phyloP scores from a whole-genome alignment of 78 protist species.

The Trichosphaerium sp. region DNA sequence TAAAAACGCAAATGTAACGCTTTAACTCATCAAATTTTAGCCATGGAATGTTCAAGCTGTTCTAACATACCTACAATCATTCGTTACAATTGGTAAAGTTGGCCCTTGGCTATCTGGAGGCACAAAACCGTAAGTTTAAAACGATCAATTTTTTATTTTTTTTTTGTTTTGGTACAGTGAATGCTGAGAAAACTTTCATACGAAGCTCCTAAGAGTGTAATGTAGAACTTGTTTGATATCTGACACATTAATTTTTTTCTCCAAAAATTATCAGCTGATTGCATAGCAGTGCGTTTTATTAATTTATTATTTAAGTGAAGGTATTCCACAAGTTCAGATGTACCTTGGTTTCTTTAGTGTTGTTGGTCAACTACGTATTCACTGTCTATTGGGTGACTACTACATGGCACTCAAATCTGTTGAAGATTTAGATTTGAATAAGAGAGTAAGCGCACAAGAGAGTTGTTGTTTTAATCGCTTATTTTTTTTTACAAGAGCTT shows the following conservation, averaged over 20 bases:
- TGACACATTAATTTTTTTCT: background rate
- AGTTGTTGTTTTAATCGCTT: background rate
- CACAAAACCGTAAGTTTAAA: background rate
- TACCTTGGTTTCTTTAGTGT: slow-evolving; percentile 60
- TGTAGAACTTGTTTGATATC: background rate
- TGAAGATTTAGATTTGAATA: slow-evolving; percentile 38
- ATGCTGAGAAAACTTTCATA: background rate
- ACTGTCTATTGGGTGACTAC: slow-evolving; percentile 77
- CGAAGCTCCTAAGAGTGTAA: too few species aligned
- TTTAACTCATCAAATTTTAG: too few species aligned
- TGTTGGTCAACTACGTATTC: slow-evolving; percentile 69
- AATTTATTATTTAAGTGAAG: background rate
- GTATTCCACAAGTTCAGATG: slow-evolving; percentile 9
- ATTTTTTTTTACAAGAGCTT: slow-evolving; percentile 8
- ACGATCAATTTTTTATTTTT: background rate
- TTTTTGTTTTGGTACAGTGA: background rate
- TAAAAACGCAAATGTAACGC: too few species aligned
- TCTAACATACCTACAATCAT: slow-evolving; percentile 16
- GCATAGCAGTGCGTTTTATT: background rate
- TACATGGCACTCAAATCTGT: slow-evolving; percentile 39
- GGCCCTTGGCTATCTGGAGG: slow-evolving; percentile 5
- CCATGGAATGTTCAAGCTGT: background rate
- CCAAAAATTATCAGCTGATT: background rate
- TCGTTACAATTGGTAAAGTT: slow-evolving; percentile 35
- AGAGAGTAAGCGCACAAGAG: slow-evolving; percentile 22